phyloP scores from a whole-genome alignment of 2,329 filamentous ascomycete species.

The Aspergillus candidus region DNA sequence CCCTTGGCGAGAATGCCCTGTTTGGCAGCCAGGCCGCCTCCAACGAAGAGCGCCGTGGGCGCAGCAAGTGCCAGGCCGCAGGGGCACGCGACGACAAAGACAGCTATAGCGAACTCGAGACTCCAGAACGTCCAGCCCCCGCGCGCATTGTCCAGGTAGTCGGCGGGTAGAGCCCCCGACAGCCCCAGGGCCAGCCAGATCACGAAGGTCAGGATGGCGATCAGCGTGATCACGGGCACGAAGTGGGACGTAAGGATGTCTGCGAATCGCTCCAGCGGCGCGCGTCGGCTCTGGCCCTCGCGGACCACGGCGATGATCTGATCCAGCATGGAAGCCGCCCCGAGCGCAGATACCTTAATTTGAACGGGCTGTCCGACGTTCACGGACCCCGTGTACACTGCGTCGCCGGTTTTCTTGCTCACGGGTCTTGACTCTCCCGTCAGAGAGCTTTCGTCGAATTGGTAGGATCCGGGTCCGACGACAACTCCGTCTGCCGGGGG shows the following conservation, averaged over 20 bases:
- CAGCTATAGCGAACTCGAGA: constrained; percentile 66
- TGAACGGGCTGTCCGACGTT: constrained; percentile 43
- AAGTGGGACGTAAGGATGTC: constrained; percentile 46
- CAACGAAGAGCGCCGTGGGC: constrained; percentile 80
- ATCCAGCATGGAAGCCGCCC: constrained; percentile 46
- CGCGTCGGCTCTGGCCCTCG: constrained; percentile 45
- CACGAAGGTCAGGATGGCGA: constrained; percentile 43
- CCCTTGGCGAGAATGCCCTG: constrained; percentile 77
- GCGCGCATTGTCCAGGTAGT: constrained; percentile 47
- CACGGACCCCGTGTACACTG: constrained; percentile 43
- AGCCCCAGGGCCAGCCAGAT: constrained; percentile 43
- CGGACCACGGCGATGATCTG: constrained; percentile 45
- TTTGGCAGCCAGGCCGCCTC: constrained; percentile 70
- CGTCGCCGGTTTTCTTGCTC: constrained; percentile 36
- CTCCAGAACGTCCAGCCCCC: constrained; percentile 49
- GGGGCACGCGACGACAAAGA: constrained; percentile 81
- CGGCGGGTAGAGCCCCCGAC: constrained; percentile 39
- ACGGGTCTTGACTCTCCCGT: constrained; percentile 54
- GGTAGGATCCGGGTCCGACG: constrained; percentile 49
- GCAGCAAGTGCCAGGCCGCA: constrained; percentile 80
- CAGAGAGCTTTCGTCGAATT: constrained; percentile 84
- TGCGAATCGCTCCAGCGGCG: constrained; percentile 44
- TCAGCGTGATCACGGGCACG: constrained; percentile 44
- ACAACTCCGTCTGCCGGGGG: constrained; percentile 76
- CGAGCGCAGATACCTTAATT: constrained; percentile 40